phyloP scores from a whole-genome alignment of 768 basidiomycete species.

The Porphyrellus cyaneotinctus region DNA sequence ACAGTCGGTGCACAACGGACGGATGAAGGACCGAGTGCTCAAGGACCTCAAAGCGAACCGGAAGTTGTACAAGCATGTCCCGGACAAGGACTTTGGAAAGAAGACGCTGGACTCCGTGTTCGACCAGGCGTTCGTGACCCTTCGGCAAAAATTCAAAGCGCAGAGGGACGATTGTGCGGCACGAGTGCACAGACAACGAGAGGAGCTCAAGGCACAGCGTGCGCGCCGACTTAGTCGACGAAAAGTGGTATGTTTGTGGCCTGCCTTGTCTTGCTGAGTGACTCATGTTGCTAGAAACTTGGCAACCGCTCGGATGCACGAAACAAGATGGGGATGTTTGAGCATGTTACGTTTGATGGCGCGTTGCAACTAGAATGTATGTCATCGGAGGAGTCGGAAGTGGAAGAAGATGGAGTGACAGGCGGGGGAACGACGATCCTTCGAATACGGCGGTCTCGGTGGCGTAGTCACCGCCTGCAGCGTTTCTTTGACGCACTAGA shows the following conservation, averaged over 20 bases:
- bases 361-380: constrained; percentile 73
- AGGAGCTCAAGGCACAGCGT: constrained; percentile 59
- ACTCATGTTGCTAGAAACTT: constrained; percentile 52
- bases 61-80: constrained; percentile 56
- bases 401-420: constrained; percentile 36
- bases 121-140: constrained; percentile 66
- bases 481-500: constrained; percentile 61
- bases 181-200: constrained; percentile 44
- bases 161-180: constrained; percentile 52
- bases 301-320: constrained; percentile 59
- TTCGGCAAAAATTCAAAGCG: constrained; percentile 61
- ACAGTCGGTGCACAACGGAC: constrained; percentile 68
- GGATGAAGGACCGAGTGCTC: constrained; percentile 64
- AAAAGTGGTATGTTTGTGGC: constrained; percentile 48
- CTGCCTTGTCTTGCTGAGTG: background rate
- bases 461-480: constrained; percentile 65
- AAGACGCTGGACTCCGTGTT: constrained; percentile 59
- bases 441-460: constrained; percentile 54
- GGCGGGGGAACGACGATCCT: constrained; percentile 37
- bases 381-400: constrained; percentile 76
- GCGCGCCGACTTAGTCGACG: constrained; percentile 57
- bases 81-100: constrained; percentile 61
- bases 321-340: constrained; percentile 47
- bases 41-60: constrained; percentile 56
- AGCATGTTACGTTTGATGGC: constrained; percentile 63